Evolutionary conservation across 768 basidiomycete species (phyloP).

Genomic region (Suillus alpinus): DNA sequence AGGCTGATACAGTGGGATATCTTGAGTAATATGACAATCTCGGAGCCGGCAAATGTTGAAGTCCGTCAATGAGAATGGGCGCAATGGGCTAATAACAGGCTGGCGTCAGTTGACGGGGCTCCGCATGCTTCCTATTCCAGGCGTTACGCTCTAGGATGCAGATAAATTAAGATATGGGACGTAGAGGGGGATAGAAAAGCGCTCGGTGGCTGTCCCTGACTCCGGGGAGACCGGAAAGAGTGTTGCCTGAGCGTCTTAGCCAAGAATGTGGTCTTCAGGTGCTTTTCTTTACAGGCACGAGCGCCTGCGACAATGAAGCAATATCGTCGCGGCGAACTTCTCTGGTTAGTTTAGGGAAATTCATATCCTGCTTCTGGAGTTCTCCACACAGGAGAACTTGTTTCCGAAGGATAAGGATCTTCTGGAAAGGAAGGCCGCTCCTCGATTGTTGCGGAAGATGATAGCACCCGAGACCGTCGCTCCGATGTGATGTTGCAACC

Average conservation of each 20-base stretch:
- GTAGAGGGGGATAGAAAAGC: not conserved
- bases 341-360: not conserved
- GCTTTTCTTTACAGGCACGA: not conserved
- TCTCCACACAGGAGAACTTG: not conserved
- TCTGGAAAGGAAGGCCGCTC: not conserved
- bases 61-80: not conserved
- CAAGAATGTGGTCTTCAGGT: not conserved
- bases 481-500: not conserved
- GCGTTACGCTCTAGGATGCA: not conserved
- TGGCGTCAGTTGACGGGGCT: not conserved
- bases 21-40: not conserved
- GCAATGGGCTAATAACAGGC: not conserved
- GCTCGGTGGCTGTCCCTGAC: not conserved
- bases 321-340: not conserved
- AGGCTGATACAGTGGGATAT: not conserved
- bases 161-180: not conserved
- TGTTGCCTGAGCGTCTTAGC: not conserved
- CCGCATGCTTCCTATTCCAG: not conserved
- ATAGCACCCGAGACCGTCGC: not conserved
- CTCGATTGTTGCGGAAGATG: not conserved
- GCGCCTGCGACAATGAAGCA: not conserved
- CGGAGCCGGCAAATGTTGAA: not conserved
- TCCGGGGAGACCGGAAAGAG: not conserved
- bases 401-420: not conserved
- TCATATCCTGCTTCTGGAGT: not conserved